Evolutionary conservation across 2,329 filamentous ascomycete species (phyloP), one percentile per base, ranked within the genome.

Genomic region (Aspergillus pseudoviridinutans): DNA sequence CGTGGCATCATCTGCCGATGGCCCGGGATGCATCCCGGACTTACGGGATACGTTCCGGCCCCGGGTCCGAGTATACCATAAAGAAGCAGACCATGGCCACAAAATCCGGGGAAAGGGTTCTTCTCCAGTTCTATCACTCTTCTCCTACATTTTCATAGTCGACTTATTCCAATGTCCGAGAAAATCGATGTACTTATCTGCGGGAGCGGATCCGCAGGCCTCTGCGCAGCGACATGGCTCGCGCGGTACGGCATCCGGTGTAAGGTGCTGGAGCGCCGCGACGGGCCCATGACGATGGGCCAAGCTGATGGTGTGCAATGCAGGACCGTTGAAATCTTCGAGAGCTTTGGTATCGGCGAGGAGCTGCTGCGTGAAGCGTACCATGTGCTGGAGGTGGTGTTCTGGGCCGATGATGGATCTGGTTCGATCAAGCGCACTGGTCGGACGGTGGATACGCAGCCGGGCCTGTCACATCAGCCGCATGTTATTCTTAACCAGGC

Each of bases 301-400:
- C 84, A 88, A 69, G 87, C 86, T 14, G 86, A 89, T 58, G 84
- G 84, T 1, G 81, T 85, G 20, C 83, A 86, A 69, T 82, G 80
- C 56, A 82, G 83, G 1, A 85, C 83, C 0, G 82, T 86, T 14
- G 84, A 87, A 67, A 79, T 87, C 24, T 84, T 86, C 52, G 84
- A 87, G 64, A 83, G 80, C 49, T 83, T 86, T 32, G 81, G 78
- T 1, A 76, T 87, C 3, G 76, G 79, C 1, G 82, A 84, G 49
- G 73, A 79, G 20, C 72, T 87, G 28, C 75, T 86, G 29, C 76
- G 78, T 35, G 83, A 86, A 57, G 78, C 83, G 0, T 86, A 82
- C 55, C 84, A 86, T 65, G 79, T 84, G 10, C 72, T 82, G 20
- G 84, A 87, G 68, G 73, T 84, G 3, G 77, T 79, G 3, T 86